Evolutionary conservation across 192 early-diverging fungal genomes (phyloP).

Genomic region (Rhizophlyctis rosea): DNA sequence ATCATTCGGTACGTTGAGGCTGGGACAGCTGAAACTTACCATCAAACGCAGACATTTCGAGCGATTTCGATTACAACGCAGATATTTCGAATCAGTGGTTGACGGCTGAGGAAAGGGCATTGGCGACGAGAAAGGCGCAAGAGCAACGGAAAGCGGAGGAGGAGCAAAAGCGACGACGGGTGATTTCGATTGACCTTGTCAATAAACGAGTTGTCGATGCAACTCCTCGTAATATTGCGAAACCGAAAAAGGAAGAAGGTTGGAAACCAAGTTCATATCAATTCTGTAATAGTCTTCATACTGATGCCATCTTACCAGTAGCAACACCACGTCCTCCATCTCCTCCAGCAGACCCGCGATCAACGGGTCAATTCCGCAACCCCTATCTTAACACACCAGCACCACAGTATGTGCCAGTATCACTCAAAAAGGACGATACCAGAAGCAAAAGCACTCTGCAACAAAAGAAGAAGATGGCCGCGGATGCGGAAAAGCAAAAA

Average conservation of each 20-base stretch:
- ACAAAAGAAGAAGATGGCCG: no score
- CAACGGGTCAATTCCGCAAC: slow-evolving; percentile 40
- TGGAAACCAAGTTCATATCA: neutral
- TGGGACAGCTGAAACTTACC: slow-evolving; percentile 18
- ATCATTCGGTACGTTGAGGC: slow-evolving; percentile 43
- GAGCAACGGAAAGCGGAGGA: slow-evolving; percentile 38
- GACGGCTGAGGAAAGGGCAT: slow-evolving; percentile 41
- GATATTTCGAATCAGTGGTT: slow-evolving; percentile 45
- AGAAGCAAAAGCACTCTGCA: slow-evolving; percentile 10
- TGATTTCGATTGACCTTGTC: slow-evolving; percentile 44
- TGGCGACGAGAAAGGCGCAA: slow-evolving; percentile 36
- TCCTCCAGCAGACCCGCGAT: slow-evolving; percentile 21
- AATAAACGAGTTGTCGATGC: slow-evolving; percentile 27
- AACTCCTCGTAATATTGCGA: neutral
- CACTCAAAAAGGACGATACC: neutral
- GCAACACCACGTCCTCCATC: slow-evolving; percentile 4
- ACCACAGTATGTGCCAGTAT: slow-evolving; percentile 28
- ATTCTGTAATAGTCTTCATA: neutral
- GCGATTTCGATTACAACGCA: slow-evolving; percentile 41
- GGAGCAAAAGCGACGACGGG: slow-evolving; percentile 37
- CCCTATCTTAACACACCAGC: slow-evolving; percentile 28
- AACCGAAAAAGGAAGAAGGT: slow-evolving; percentile 7
- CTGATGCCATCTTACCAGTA: neutral
- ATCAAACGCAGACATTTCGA: slow-evolving; percentile 29
- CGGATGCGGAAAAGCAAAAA: slow-evolving; percentile 16